phyloP scores from a whole-genome alignment of 2,329 filamentous ascomycete species.

The Penicillium sp. region DNA sequence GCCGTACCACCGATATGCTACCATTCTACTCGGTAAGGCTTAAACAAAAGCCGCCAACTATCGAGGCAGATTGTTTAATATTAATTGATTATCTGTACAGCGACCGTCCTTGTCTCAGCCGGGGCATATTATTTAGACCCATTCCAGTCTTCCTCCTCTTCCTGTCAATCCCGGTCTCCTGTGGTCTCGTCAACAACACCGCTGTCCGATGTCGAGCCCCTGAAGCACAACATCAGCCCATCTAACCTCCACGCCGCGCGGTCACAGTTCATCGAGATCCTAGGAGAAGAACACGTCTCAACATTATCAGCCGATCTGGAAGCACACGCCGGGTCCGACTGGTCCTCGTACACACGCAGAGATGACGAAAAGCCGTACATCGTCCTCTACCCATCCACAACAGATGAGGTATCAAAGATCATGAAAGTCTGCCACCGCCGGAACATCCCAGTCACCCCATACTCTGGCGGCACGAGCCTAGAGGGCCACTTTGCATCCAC shows the following conservation, averaged over 20 bases:
- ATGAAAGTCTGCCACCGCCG: conserved; percentile 87
- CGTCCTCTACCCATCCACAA: conserved; percentile 76
- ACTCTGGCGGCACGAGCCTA: conserved; percentile 85
- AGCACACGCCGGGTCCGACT: conserved; percentile 66
- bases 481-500: conserved; percentile 90
- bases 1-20: too few species aligned
- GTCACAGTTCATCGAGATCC: conserved; percentile 64
- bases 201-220: conserved; percentile 60
- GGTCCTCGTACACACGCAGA: conserved; percentile 60
- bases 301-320: conserved; percentile 59
- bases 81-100: too few species aligned
- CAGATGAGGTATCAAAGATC: conserved; percentile 81
- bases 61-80: too few species aligned
- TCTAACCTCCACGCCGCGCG: conserved; percentile 69
- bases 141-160: too few species aligned
- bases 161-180: too few species aligned
- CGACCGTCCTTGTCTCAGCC: too few species aligned
- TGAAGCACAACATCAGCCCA: conserved; percentile 61
- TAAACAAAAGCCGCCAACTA: too few species aligned
- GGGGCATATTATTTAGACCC: too few species aligned
- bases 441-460: conserved; percentile 82
- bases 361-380: conserved; percentile 55
- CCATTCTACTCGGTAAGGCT: too few species aligned
- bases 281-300: conserved; percentile 67
- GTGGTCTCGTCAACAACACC: conserved; percentile 49